These are phyloP conservation scores for Citrus sp. DNA, from an alignment of 345 rosid genomes.

Conservation along the genomic window DNA sequence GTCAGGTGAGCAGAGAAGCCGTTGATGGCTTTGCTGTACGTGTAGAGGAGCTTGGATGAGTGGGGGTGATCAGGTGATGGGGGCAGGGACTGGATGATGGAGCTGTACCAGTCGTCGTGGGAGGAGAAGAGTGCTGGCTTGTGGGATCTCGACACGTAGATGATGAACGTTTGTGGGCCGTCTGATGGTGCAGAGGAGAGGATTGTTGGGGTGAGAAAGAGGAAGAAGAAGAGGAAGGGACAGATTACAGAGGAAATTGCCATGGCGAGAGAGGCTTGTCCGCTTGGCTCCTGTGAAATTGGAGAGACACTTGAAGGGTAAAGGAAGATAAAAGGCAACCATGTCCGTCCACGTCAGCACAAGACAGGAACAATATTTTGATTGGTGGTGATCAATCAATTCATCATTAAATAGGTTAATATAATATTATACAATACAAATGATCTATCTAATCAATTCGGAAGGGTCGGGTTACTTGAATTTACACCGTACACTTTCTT, in stretches of 20 bases:
- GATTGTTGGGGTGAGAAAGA: conserved; percentile 7
- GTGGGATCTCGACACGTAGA: conserved; percentile 55
- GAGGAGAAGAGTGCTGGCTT: conserved; percentile 66
- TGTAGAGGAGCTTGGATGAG: conserved; percentile 55
- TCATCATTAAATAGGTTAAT: not conserved
- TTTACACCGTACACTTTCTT: no score
- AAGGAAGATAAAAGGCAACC: not conserved
- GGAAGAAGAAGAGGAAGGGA: conserved; percentile 24
- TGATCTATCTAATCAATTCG: no score
- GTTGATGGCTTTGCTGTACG: conserved; percentile 51
- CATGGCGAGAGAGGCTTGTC: not conserved
- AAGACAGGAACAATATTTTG: not conserved
- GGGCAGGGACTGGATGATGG: conserved; percentile 60
- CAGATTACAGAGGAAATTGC: conserved; percentile 12
- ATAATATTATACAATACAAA: no score
- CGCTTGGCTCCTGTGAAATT: conserved; percentile 15
- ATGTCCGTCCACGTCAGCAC: conserved; percentile 14
- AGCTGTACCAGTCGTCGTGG: conserved; percentile 60
- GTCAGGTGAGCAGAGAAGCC: conserved; percentile 88
- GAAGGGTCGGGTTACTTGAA: no score
- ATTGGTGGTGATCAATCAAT: not conserved
- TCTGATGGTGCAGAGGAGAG: conserved; percentile 17
- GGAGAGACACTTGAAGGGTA: not conserved
- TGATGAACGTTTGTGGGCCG: conserved; percentile 47
- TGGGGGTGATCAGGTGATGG: conserved; percentile 35